phyloP scores from a whole-genome alignment of 139 green algal genomes.

The Chlorella sp. region DNA sequence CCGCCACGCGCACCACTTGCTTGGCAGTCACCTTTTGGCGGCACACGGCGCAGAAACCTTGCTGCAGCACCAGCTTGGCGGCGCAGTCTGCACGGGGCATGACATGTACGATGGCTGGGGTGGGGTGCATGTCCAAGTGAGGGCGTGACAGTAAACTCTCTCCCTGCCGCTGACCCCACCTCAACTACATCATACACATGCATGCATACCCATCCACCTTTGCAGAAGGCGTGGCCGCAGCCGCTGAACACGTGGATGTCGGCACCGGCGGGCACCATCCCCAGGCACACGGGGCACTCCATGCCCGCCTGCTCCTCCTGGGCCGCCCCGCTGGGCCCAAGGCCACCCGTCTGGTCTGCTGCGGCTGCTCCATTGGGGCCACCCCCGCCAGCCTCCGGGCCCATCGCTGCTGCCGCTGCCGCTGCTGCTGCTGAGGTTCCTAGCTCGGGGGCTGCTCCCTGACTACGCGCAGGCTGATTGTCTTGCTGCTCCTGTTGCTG shows the following conservation, averaged over 20 bases:
- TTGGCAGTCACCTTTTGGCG: slow-evolving; percentile 11
- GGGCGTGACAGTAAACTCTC: too few relatives aligned
- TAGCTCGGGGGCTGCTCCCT: too few relatives aligned
- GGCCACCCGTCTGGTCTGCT: neutral
- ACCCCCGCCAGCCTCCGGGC: too few relatives aligned
- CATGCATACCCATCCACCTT: too few relatives aligned
- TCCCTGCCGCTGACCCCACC: too few relatives aligned
- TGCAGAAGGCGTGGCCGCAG: slow-evolving; percentile 71
- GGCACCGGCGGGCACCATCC: neutral
- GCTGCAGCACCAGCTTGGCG: slow-evolving; percentile 34
- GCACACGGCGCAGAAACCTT: slow-evolving; percentile 46
- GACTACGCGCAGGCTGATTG: neutral
- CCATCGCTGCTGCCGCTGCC: neutral
- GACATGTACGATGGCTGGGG: too few relatives aligned
- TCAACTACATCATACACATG: too few relatives aligned
- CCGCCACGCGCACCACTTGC: slow-evolving; percentile 40
- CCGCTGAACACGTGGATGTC: slow-evolving; percentile 46
- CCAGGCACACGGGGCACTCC: slow-evolving; percentile 53
- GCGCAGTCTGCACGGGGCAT: slow-evolving; percentile 45
- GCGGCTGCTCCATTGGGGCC: neutral
- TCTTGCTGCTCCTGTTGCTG: neutral
- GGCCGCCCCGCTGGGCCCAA: neutral
- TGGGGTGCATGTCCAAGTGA: too few relatives aligned
- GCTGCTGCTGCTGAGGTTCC: neutral
- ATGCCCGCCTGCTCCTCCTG: neutral